Evolutionary conservation across 257 asterid genomes (phyloP).

Genomic region (Solanum pimpinellifolium): DNA sequence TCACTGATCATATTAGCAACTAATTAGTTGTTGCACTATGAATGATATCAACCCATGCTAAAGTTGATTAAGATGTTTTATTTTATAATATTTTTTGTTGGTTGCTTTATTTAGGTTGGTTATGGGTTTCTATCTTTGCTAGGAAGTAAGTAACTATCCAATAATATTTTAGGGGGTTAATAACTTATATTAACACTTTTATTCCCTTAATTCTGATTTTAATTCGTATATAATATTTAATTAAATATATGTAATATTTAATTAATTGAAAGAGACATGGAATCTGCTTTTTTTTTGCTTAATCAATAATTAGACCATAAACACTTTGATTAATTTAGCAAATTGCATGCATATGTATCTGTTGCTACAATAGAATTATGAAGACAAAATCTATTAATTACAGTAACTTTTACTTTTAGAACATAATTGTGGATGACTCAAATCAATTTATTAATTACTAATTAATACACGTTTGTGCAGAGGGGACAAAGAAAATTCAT

Average conservation of each 20-base stretch:
- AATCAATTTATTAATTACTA: neutral
- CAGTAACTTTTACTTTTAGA: neutral
- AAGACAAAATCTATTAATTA: neutral
- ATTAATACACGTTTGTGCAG: neutral
- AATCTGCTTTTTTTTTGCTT: constrained; percentile 4
- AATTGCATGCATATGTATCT: neutral
- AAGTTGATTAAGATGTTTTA: constrained; percentile 1
- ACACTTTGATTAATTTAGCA: neutral
- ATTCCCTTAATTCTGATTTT: neutral
- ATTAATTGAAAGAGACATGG: neutral
- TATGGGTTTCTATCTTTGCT: constrained; percentile 4
- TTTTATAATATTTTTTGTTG: neutral
- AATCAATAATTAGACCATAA: neutral
- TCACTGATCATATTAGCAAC: neutral
- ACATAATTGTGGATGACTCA: neutral
- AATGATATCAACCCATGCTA: neutral
- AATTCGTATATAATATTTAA: neutral
- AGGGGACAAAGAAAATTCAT: neutral
- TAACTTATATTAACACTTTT: neutral
- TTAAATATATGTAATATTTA: neutral
- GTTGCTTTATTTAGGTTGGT: neutral
- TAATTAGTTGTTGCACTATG: neutral
- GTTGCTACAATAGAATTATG: neutral
- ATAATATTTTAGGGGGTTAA: neutral
- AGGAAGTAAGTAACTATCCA: neutral